Percentiles rank a stretch among this genome's conserved stretches.
Evolutionary conservation across 164 flowering plant species (phyloP).

Genomic region (Chimonanthus salicifolius): DNA sequence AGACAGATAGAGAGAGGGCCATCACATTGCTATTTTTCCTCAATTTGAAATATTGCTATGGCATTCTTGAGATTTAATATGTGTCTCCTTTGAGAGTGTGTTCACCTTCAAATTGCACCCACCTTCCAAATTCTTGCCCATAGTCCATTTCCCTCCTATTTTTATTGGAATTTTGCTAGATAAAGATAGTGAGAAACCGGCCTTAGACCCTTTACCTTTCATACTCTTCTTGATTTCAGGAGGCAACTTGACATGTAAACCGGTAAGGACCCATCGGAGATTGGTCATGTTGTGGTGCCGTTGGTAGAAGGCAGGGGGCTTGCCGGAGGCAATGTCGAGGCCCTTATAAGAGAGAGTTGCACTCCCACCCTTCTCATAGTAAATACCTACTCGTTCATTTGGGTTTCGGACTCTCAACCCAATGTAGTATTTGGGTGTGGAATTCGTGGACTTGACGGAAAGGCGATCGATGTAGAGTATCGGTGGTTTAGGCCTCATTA

Average conservation of each 20-base stretch:
- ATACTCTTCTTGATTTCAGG: constrained; percentile 28
- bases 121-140: constrained; percentile 19
- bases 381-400: constrained; percentile 18
- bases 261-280: constrained; percentile 15
- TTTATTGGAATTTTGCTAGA: constrained; percentile 18
- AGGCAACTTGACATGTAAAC: constrained; percentile 21
- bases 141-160: constrained; percentile 12
- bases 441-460: constrained; percentile 4
- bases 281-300: constrained; percentile 3
- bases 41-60: constrained; percentile 7
- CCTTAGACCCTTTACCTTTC: constrained; percentile 8
- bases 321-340: constrained; percentile 29
- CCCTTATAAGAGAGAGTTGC: constrained; percentile 24
- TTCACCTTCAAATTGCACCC: constrained; percentile 33
- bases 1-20: neutral
- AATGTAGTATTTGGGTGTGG: constrained; percentile 16
- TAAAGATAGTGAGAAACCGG: constrained; percentile 14
- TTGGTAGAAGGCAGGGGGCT: constrained; percentile 16
- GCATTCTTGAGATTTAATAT: constrained; percentile 32
- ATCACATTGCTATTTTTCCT: neutral
- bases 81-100: constrained; percentile 20
- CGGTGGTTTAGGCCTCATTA: constrained; percentile 26
- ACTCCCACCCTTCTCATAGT: constrained; percentile 28
- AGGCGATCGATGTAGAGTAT: constrained; percentile 23
- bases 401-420: constrained; percentile 24